Evolutionary conservation across 192 early-diverging fungal genomes (phyloP).

Genomic region (Pilaira anomala): DNA sequence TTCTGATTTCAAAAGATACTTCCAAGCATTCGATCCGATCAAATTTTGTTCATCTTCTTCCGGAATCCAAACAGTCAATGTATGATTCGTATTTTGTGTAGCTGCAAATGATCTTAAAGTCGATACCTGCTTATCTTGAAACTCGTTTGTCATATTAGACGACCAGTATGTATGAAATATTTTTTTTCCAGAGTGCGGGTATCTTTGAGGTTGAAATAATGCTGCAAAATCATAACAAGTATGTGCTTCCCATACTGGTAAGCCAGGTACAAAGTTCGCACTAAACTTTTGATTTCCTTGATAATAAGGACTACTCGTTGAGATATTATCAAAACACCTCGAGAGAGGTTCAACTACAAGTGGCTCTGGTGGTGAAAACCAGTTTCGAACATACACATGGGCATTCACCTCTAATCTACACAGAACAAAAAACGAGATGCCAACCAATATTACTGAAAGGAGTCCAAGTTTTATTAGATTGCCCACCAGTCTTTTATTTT

Average conservation of each 20-base stretch:
- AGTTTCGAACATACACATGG: constrained; percentile 34
- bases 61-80: constrained; percentile 32
- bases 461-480: constrained; percentile 5
- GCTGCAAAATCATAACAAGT: constrained; percentile 25
- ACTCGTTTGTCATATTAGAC: constrained; percentile 7
- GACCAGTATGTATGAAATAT: constrained; percentile 17
- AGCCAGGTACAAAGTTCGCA: constrained; percentile 25
- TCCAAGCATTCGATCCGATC: constrained; percentile 9
- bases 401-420: constrained; percentile 33
- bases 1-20: constrained; percentile 11
- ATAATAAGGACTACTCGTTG: constrained; percentile 7
- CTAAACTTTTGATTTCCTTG: constrained; percentile 7
- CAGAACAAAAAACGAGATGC: constrained; percentile 9
- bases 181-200: background rate
- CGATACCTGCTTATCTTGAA: constrained; percentile 23
- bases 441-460: constrained; percentile 1
- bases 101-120: constrained; percentile 32
- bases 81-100: constrained; percentile 23
- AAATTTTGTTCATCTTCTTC: constrained; percentile 14
- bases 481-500: background rate
- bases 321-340: constrained; percentile 22
- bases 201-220: constrained; percentile 14
- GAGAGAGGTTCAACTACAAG: constrained; percentile 24
- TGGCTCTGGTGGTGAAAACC: constrained; percentile 20
- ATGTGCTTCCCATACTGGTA: constrained; percentile 26